phyloP scores from a whole-genome alignment of 768 basidiomycete species.

The Ephemerocybe angulata region DNA sequence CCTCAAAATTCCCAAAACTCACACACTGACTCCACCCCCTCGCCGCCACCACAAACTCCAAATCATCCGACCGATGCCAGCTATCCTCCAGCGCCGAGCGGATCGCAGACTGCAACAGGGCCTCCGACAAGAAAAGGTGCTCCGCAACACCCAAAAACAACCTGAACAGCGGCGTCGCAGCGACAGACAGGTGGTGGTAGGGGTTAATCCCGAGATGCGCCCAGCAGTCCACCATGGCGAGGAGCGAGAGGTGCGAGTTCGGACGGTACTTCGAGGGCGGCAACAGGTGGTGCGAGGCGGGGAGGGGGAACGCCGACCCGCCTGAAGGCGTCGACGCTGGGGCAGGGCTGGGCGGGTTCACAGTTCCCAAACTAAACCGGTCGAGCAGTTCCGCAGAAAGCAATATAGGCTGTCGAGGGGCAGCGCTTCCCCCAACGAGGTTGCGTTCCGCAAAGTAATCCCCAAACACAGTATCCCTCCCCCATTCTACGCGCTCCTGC shows the following conservation, averaged over 20 bases:
- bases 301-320: conserved; percentile 9
- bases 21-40: conserved; percentile 97
- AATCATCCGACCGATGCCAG: conserved; percentile 82
- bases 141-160: conserved; percentile 97
- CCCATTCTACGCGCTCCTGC: conserved; percentile 67
- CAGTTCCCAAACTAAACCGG: conserved; percentile 76
- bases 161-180: conserved; percentile 94
- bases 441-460: conserved; percentile 18
- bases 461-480: conserved; percentile 75
- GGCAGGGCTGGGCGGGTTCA: neutral
- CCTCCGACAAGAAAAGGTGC: conserved; percentile 77
- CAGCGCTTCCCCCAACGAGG: neutral
- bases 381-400: conserved; percentile 84
- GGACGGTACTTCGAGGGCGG: conserved; percentile 45
- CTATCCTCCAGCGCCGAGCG: conserved; percentile 71
- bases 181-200: conserved; percentile 85
- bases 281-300: conserved; percentile 14
- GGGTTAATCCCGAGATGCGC: conserved; percentile 82
- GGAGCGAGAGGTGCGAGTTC: conserved; percentile 89
- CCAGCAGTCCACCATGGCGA: conserved; percentile 99
- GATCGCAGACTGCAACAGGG: conserved; percentile 65
- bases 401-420: conserved; percentile 61
- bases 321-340: conserved; percentile 6
- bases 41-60: conserved; percentile 92
- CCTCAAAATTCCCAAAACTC: conserved; percentile 85